Evolutionary conservation across 305 asterid genomes (phyloP).

Genomic region (Galium porrigens): DNA sequence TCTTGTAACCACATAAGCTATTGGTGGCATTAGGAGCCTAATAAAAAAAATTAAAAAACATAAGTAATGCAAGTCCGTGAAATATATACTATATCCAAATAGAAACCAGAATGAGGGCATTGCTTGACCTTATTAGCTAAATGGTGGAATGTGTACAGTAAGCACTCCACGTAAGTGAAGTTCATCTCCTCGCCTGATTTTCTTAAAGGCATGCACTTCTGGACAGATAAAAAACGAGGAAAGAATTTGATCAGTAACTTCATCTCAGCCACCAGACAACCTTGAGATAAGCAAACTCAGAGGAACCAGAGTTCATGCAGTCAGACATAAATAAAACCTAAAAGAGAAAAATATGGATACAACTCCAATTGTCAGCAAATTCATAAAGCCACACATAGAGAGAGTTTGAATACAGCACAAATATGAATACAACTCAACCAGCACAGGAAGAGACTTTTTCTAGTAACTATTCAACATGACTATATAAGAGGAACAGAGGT

Average conservation of each 20-base stretch:
- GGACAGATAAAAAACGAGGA: conserved; percentile 20
- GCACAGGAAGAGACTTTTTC: background rate
- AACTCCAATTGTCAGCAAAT: background rate
- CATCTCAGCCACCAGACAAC: conserved; percentile 6
- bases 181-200: conserved; percentile 82
- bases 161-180: conserved; percentile 80
- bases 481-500: background rate
- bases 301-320: background rate
- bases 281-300: background rate
- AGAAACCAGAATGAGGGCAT: conserved; percentile 7
- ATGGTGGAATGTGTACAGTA: conserved; percentile 77
- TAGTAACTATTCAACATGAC: background rate
- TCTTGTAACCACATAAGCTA: conserved; percentile 86
- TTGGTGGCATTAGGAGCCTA: conserved; percentile 92
- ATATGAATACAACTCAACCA: background rate
- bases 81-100: conserved; percentile 5
- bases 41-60: conserved; percentile 18
- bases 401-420: background rate
- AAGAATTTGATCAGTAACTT: conserved; percentile 8
- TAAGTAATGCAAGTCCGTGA: conserved; percentile 12
- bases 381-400: background rate
- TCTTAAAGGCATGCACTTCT: conserved; percentile 76
- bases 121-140: conserved; percentile 60
- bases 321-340: background rate
- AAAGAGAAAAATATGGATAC: background rate